Evolutionary conservation across 2,329 filamentous ascomycete genomes (phyloP), one percentile per base, ranked within the genome.

Genomic region (Fusarium metavorans): DNA sequence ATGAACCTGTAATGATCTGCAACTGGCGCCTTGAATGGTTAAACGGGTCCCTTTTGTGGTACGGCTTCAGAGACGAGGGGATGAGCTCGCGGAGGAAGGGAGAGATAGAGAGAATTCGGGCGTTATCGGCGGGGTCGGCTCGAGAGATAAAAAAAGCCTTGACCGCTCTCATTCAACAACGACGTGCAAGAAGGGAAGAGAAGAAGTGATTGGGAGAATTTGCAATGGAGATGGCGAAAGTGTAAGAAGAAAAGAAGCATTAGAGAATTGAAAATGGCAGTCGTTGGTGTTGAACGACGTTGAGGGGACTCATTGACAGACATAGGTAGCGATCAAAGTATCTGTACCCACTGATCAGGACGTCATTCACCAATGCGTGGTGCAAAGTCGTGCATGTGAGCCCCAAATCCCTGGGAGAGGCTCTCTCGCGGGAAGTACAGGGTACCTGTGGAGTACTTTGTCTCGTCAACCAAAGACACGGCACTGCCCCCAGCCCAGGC

Each of bases 261-360:
- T 37, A 43, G 48, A 62, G 57, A 57, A 30, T 54, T 57, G 60
- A 58, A 69, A 60, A 67, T 52, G 63, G 58, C 27, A 66, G 52
- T 52, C 37, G 43, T 66, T 62, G 64, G 60, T 64, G 74, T 62
- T 76, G 71, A 54, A 54, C 68, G 74, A 43, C 66, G 65, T 64
- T 64, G 45, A 63, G 57, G 27, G 58, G 72, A 67, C 41, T 30
- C 32, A 35, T n/a, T 50, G 37, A 64, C 62, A 67, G 62, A 43
- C 59, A 59, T 32, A 75, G 41, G 63, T 70, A 66, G 43, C 27
- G 10, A 13, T 13, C 1, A 4, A 67, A 61, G 74, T 76, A 76
- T 18, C 59, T 65, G 45, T 76, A 75, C 74, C 56, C 41, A 58
- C 9, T 27, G 56, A 50, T 20, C 32, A 45, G 71, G 57, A 76